phyloP scores from a whole-genome alignment of 106 monocot species.

The Acorus gramineus region DNA sequence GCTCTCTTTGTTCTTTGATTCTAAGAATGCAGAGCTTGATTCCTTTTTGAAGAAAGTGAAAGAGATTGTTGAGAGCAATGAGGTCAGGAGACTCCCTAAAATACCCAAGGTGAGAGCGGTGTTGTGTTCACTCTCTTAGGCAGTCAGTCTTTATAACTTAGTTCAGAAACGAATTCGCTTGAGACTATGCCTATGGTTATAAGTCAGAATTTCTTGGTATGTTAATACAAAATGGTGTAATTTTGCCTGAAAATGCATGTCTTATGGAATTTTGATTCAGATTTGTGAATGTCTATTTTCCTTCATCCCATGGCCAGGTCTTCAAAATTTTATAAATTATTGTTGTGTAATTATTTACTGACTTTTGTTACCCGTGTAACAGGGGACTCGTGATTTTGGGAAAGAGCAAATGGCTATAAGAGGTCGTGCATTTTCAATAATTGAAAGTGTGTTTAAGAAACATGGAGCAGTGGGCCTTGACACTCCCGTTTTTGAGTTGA shows the following conservation, averaged over 20 bases:
- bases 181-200: too few relatives aligned
- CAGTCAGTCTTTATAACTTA: too few relatives aligned
- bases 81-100: conserved; percentile 92
- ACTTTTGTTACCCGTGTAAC: too few relatives aligned
- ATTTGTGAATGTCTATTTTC: not conserved
- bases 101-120: conserved; percentile 78
- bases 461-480: conserved; percentile 90
- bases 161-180: too few relatives aligned
- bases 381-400: conserved; percentile 98
- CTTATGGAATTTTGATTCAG: not conserved
- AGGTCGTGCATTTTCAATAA: conserved; percentile 80
- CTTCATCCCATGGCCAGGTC: not conserved
- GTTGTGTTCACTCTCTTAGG: not conserved
- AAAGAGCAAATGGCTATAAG: conserved; percentile 97
- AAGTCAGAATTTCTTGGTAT: too few relatives aligned
- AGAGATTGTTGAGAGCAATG: conserved; percentile 94
- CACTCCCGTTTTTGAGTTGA: conserved; percentile 94
- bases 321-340: too few relatives aligned
- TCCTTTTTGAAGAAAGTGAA: conserved; percentile 48
- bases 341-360: too few relatives aligned
- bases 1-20: conserved; percentile 57
- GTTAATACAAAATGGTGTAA: too few relatives aligned
- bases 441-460: conserved; percentile 73
- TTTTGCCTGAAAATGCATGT: too few relatives aligned
- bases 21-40: conserved; percentile 31